Percentiles rank a stretch among this genome's conserved stretches.
phyloP scores from a whole-genome alignment of 768 basidiomycete genomes.

The Pleurotus tuber-regium region DNA sequence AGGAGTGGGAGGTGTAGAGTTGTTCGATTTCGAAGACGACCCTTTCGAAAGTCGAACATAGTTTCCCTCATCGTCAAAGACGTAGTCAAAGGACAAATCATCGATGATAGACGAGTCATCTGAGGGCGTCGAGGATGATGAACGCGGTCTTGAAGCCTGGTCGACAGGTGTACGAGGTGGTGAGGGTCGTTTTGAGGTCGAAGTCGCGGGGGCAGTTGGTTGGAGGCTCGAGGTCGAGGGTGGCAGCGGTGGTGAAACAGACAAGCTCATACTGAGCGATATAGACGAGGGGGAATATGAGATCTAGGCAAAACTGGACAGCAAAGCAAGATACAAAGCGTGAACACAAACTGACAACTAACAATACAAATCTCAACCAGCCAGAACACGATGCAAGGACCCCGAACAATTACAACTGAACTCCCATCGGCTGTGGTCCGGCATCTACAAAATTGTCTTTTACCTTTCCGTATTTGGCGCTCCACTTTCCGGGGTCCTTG shows the following conservation, averaged over 20 bases:
- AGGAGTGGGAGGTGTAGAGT: conserved; percentile 36
- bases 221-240: neutral
- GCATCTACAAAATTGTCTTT: conserved; percentile 11
- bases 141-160: conserved; percentile 22
- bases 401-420: neutral
- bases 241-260: neutral
- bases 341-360: conserved; percentile 23
- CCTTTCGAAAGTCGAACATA: conserved; percentile 57
- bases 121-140: conserved; percentile 36
- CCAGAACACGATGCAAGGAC: conserved; percentile 8
- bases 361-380: conserved; percentile 14
- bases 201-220: neutral
- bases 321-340: conserved; percentile 18
- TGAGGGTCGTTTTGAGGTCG: conserved; percentile 18
- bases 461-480: neutral
- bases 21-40: conserved; percentile 38
- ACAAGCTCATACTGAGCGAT: conserved; percentile 13
- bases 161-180: conserved; percentile 40
- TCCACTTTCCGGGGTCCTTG: conserved; percentile 27
- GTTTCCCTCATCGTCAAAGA: conserved; percentile 53
- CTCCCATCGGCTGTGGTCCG: conserved; percentile 15
- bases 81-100: conserved; percentile 68
- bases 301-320: conserved; percentile 11
- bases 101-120: conserved; percentile 61
- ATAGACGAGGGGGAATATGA: conserved; percentile 14